A percentile compares a stretch with the other conserved stretches of the same genome.
phyloP scores from a whole-genome alignment of 108 stramenopile genomes.

The Ochromonas danica region DNA sequence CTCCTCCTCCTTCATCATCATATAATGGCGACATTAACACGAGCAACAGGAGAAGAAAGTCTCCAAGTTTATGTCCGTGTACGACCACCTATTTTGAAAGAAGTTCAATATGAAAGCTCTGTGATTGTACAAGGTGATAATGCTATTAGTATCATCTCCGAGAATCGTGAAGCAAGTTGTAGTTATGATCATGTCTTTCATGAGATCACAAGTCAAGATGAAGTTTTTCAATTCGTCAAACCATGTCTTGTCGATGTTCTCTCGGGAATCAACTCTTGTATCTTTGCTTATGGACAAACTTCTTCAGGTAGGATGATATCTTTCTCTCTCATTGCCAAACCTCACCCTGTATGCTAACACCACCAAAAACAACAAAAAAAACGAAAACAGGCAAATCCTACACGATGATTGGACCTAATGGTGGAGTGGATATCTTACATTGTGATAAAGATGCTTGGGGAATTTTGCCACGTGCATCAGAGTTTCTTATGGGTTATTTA shows the following conservation, averaged over 20 bases:
- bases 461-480: conserved; percentile 8
- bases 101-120: background rate
- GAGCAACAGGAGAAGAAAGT: background rate
- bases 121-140: background rate
- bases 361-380: too few relatives aligned
- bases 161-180: background rate
- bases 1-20: background rate
- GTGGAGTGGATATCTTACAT: background rate
- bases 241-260: conserved; percentile 70
- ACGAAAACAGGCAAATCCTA: conserved; percentile 7
- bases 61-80: background rate
- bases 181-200: conserved; percentile 20
- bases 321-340: too few relatives aligned
- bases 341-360: too few relatives aligned
- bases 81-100: background rate
- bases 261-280: conserved; percentile 80
- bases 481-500: conserved; percentile 18
- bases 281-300: conserved; percentile 86
- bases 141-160: background rate
- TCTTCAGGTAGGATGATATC: conserved; percentile 59
- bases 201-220: background rate
- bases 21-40: background rate
- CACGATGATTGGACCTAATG: conserved; percentile 35
- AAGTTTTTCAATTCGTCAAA: conserved; percentile 39
- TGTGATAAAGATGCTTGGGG: background rate